phyloP scores from a whole-genome alignment of 306 rosid species.

The Cajanus cajan region DNA sequence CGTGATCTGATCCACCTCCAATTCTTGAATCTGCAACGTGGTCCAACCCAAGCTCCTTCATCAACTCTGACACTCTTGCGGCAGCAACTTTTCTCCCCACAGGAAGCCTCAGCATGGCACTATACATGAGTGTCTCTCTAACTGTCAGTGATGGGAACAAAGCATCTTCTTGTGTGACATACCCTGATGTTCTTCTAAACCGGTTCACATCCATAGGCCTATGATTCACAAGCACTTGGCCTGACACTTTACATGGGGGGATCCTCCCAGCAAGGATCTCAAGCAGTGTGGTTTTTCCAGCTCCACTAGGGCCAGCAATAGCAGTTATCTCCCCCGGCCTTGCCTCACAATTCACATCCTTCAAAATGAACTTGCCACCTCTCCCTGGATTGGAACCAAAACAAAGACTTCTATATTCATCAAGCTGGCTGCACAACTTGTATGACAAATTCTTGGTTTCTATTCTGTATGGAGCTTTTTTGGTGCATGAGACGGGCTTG shows the following conservation, averaged over 20 bases:
- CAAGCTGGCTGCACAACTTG: conserved; percentile 57
- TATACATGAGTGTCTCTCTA: conserved; percentile 84
- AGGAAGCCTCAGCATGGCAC: conserved; percentile 78
- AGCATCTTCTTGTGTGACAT: conserved; percentile 84
- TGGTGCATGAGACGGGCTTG: conserved; percentile 38
- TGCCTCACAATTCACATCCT: conserved; percentile 77
- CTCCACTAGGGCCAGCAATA: conserved; percentile 98
- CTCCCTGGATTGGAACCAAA: conserved; percentile 42
- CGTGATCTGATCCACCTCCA: conserved; percentile 60
- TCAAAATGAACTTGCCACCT: conserved; percentile 58
- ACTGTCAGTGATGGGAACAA: conserved; percentile 84
- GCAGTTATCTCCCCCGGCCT: conserved; percentile 80
- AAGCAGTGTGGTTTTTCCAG: conserved; percentile 93
- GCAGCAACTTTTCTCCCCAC: conserved; percentile 56
- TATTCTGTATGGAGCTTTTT: conserved; percentile 45
- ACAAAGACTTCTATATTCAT: conserved; percentile 47
- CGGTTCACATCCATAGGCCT: conserved; percentile 47
- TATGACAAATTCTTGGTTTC: conserved; percentile 68
- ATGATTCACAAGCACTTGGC: conserved; percentile 75
- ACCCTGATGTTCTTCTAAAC: conserved; percentile 67
- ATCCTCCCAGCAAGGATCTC: conserved; percentile 84
- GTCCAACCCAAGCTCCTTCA: conserved; percentile 84
- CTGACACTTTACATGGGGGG: conserved; percentile 45
- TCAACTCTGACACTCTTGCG: conserved; percentile 56
- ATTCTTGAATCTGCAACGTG: conserved; percentile 72